Evolutionary conservation across 768 basidiomycete genomes (phyloP), one percentile per base, ranked within the genome.

Genomic region (Pleurotus platypus): DNA sequence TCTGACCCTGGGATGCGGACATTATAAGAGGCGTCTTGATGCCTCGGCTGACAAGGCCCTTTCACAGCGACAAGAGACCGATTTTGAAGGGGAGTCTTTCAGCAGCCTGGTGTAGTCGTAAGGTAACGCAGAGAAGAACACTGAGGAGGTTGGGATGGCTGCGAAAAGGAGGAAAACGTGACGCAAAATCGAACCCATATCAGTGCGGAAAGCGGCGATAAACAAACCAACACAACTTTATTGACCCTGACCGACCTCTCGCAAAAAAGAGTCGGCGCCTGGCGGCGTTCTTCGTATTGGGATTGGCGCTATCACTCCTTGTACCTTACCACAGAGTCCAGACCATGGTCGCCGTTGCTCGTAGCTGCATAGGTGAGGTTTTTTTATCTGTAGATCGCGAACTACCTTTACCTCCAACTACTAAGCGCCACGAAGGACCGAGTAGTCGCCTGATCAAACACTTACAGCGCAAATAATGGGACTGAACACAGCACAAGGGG

Each of bases 321-420:
- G 30, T 35, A 35, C 30, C 30, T 35, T 35, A 35, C 9, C 30
- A 11, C 30, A 35, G 24, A 26, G 24, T 26, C 5, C 24, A 26
- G 30, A 2, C 8, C 12, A 35, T 35, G 30, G 30, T 11, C 11
- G 7, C 27, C 20, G 27, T 40, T n/a, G 77, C 75, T 6, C 92
- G 89, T 70, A 82, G 83, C 50, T 90, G 90, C 37, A 92, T 92
- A 62, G 90, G 90, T 86, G 57, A 50, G 72, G 60, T 27, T 26
- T 24, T n/a, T 15, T 18, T 49, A 6, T 43, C 55, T 46, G 8
- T 46, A 40, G 49, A 54, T 11, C 30, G 3, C 16, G 83, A 74
- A 18, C 18, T 1, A 18, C 1, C 18, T 18, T 70, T 85, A 4
- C 80, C 78, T 58, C 20, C 20, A 20, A 88, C 90, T n/a, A 90